Evolutionary conservation across 2,329 filamentous ascomycete genomes (phyloP).

Genomic region (Neocatenulostroma microsporum): DNA sequence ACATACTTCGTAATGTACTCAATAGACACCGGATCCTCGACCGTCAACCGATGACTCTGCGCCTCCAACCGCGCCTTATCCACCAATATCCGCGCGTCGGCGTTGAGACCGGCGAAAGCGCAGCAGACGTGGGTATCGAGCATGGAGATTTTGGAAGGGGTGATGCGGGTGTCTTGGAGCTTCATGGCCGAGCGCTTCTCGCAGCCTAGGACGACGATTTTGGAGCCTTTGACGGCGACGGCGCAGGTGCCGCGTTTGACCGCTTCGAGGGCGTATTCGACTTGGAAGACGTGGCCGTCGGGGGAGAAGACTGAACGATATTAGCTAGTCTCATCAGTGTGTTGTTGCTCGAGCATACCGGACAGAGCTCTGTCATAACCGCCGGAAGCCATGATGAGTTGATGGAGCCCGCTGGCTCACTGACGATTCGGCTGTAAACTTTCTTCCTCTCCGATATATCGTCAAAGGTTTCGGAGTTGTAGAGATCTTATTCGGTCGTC

Average conservation of each 20-base stretch:
- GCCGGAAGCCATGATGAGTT: conserved; percentile 68
- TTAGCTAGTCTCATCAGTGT: too few species aligned
- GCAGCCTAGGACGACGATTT: conserved; percentile 90
- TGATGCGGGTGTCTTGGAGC: conserved; percentile 97
- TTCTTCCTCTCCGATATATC: too few species aligned
- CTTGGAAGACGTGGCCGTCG: conserved; percentile 98
- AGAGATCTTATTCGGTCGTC: too few species aligned
- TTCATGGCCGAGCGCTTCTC: conserved; percentile 99
- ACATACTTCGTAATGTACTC: conserved; percentile 99
- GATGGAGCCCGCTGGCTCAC: conserved; percentile 13
- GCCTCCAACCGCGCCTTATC: conserved; percentile 97
- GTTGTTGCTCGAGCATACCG: too few species aligned
- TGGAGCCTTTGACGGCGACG: conserved; percentile 89
- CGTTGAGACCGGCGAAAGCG: conserved; percentile 93
- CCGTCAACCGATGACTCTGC: conserved; percentile 91
- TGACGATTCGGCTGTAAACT: background rate
- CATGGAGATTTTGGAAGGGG: conserved; percentile 94
- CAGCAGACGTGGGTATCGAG: conserved; percentile 95
- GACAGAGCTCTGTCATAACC: conserved; percentile 46
- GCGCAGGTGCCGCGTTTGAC: conserved; percentile 99
- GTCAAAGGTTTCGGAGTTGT: too few species aligned
- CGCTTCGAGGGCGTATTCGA: conserved; percentile 97
- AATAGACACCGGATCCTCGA: conserved; percentile 94
- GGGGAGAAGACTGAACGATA: conserved; percentile 96
- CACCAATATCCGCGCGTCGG: conserved; percentile 93